Conservation (phyloP, 2,329 filamentous ascomycete species). For the Zymoseptoria tritici region DNA sequence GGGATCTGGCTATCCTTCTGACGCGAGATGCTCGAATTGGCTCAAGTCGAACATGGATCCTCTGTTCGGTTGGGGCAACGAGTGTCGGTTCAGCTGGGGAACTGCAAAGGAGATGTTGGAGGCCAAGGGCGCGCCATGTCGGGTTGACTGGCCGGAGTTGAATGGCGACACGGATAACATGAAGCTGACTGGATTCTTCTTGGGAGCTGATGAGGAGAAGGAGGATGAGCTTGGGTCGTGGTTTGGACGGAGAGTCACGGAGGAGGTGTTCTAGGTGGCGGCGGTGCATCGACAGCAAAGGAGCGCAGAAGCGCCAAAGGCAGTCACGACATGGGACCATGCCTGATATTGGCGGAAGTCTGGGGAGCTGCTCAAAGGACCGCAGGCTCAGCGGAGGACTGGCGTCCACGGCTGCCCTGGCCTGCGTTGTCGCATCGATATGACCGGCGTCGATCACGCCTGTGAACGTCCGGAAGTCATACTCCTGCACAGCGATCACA, state of each 20-base stretch:
- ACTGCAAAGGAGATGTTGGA: constrained; percentile 92
- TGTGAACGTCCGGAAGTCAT: too few relatives aligned
- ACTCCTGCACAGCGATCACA: background rate
- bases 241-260: constrained; percentile 68
- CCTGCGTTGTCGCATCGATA: too few relatives aligned
- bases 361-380: too few relatives aligned
- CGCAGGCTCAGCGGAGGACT: too few relatives aligned
- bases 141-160: constrained; percentile 75
- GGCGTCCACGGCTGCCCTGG: too few relatives aligned
- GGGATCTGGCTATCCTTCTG: constrained; percentile 92
- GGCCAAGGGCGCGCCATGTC: constrained; percentile 55
- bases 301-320: too few relatives aligned
- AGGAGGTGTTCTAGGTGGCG: constrained; percentile 57
- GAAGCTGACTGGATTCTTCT: constrained; percentile 71
- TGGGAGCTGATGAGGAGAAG: constrained; percentile 38
- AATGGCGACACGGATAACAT: constrained; percentile 60
- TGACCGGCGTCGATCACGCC: too few relatives aligned
- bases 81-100: constrained; percentile 93
- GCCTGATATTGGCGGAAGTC: too few relatives aligned
- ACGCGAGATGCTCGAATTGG: constrained; percentile 74
- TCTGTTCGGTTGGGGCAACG: constrained; percentile 87
- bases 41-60: constrained; percentile 81
- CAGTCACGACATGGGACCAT: too few relatives aligned
- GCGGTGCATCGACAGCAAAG: background rate
- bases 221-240: constrained; percentile 66